Base-by-base conservation (phyloP, 1,284 basidiomycete genomes). In the Cutaneotrichosporon sp. region DNA sequence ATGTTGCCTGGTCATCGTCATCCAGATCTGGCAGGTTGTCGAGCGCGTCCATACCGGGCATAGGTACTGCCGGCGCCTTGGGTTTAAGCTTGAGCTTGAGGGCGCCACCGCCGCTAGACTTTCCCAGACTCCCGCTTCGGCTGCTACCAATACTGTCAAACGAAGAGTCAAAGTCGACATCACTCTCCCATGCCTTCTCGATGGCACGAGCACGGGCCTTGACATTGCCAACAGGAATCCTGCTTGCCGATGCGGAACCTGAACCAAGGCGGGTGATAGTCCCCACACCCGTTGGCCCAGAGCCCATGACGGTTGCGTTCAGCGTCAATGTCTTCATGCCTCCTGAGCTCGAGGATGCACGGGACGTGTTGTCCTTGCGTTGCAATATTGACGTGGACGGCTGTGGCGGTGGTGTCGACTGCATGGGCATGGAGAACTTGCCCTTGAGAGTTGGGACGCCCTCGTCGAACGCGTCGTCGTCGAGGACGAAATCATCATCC, bases 1-100 rank as follows among this genome's bases (percentile, higher is more conserved):
- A 48, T 1, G 72, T 73, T 14, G 63, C 66, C 43, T 72, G 64
- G 37, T 68, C 58, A 16, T 67, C 67, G n/a, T 71, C 65, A n/a
- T 64, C 63, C 9, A 68, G 51, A 34, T 67, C 65, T 22, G 65
- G 37, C 9, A 72, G 55, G 34, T 66, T 66, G 52, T 73, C 70
- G 27, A 70, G 57, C 0, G 64, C 69, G 39, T 67, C 56, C 11
- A 65, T 47, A 9, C 61, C 64, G 17, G 65, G 56, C 49, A 65
- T 57, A 55, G 52, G 52, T 29, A 47, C 58, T 41, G 55, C 51
- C 24, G 54, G 61, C 10, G 59, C 38, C 49, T 54, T 49, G 4
- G 34, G 48, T 20, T 22, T 32, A 14, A 44, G 52, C 14, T 49
- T 48, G 24, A 37, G 24, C 20, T 46, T 46, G 34, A 49, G 46